Percentiles rank a stretch among this genome's conserved stretches.
Evolutionary conservation across 257 asterid species (phyloP).

Genomic region (Misopates orontium): DNA sequence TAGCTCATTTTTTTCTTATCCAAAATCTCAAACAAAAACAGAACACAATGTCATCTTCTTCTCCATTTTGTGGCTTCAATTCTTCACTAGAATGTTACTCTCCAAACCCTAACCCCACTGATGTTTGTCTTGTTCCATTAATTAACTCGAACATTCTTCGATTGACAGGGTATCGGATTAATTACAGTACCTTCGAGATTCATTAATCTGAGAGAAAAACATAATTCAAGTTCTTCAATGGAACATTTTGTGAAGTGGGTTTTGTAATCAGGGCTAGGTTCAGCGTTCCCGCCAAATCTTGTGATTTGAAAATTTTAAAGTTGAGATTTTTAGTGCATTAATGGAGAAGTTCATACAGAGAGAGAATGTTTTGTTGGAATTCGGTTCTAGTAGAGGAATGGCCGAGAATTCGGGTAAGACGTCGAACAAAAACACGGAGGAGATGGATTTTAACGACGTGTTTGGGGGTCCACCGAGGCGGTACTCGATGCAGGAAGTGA

Average conservation of each 20-base stretch:
- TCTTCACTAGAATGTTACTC: conserved; percentile 25
- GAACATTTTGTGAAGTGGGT: no score
- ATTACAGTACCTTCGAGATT: background rate
- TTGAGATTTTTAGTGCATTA: no score
- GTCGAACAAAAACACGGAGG: conserved; percentile 37
- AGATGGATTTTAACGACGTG: conserved; percentile 73
- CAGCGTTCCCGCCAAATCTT: conserved; percentile 48
- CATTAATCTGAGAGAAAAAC: no score
- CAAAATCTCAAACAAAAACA: conserved; percentile 22
- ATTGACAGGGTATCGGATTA: background rate
- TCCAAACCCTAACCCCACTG: conserved; percentile 33
- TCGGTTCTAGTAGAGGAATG: conserved; percentile 26
- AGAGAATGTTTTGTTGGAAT: conserved; percentile 41
- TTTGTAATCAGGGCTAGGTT: background rate
- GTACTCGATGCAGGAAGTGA: conserved; percentile 61
- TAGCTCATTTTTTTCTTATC: conserved; percentile 40
- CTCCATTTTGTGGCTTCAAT: conserved; percentile 58
- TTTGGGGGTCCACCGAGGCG: conserved; percentile 96
- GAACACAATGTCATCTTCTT: conserved; percentile 13
- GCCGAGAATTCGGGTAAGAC: conserved; percentile 25
- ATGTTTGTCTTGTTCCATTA: conserved; percentile 33
- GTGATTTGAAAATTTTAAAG: background rate
- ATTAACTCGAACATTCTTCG: background rate
- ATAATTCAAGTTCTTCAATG: no score
- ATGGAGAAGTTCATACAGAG: conserved; percentile 60